Evolutionary conservation across 106 monocot species (phyloP), one percentile per base, ranked within the genome.

Genomic region (Allium fistulosum): DNA sequence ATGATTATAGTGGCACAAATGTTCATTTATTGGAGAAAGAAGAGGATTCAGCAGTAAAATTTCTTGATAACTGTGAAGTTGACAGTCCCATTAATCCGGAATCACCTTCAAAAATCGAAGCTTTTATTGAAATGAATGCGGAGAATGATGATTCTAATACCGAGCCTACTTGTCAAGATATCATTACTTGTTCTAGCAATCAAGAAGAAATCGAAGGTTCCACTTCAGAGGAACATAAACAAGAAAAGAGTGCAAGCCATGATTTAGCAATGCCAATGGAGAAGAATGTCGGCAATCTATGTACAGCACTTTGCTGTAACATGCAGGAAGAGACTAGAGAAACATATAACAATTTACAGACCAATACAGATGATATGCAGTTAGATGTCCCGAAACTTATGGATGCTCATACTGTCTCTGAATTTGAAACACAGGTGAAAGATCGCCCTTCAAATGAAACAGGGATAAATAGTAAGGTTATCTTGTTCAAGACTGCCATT

Each of bases 261-360:
- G 52, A 53, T 67, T 15, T 53, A 26, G 12, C 26, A 16, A 51
- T 67, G 27, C 63, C 49, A 7, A 45, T 13, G 53, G 59, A 22
- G n/a, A 4, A 53, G 45, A 9, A 61, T 75, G 50, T 61, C 2
- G 17, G 62, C 52, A 46, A 69, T 53, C 46, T 46, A 10, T 11
- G 0, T 15, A 55, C 37, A 9, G 6, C 13, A 10, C 45, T 22
- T 49, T 46, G 47, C 45, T 26, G 48, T 48, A 17, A 58, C 28
- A 11, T 65, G 17, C 53, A 65, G 59, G n/a, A 56, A 57, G 57
- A 76, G 37, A 17, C 47, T 28, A 53, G 64, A 79, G 49, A 50
- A 70, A 58, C 52, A 26, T 50, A 49, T 10, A 48, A 28, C 9
- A 16, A 22, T 15, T 52, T 53, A 45, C 61, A 60, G 59, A 57